phyloP scores from a whole-genome alignment of 768 basidiomycete species.

The Naganishia antarctica region DNA sequence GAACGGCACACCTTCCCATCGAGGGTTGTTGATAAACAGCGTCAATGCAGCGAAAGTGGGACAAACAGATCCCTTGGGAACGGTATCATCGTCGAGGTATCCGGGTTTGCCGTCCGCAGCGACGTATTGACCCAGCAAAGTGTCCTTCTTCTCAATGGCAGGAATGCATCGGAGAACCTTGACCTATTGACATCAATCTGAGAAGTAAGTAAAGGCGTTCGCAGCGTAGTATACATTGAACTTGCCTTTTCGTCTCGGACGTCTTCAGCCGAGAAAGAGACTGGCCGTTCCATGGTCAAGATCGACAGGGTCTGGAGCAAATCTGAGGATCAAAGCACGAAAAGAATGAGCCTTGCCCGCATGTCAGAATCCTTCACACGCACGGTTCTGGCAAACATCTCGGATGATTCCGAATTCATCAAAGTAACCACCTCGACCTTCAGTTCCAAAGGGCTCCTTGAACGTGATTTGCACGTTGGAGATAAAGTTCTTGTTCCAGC shows the following conservation, averaged over 20 bases:
- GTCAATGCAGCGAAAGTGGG: conserved; percentile 90
- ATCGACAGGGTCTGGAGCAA: conserved; percentile 90
- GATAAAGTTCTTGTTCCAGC: conserved; percentile 94
- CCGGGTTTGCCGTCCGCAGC: conserved; percentile 75
- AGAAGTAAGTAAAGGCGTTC: not conserved
- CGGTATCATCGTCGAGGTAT: conserved; percentile 95
- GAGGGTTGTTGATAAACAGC: conserved; percentile 85
- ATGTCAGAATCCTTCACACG: conserved; percentile 49
- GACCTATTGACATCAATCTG: conserved; percentile 57
- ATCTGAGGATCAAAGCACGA: conserved; percentile 55
- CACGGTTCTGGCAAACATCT: conserved; percentile 95
- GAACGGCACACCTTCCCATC: conserved; percentile 99
- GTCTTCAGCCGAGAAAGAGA: conserved; percentile 94
- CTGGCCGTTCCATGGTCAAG: conserved; percentile 95
- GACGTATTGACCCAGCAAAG: conserved; percentile 91
- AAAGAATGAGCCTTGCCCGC: not conserved
- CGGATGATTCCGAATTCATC: conserved; percentile 99
- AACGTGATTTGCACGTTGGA: conserved; percentile 98
- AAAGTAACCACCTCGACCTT: conserved; percentile 99
- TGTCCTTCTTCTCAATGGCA: conserved; percentile 69
- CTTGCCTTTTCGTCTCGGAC: conserved; percentile 95
- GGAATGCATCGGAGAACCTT: conserved; percentile 91
- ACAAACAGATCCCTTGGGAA: conserved; percentile 83
- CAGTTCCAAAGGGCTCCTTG: conserved; percentile 98
- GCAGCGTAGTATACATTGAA: not conserved